Percentiles rank a stretch among this genome's conserved stretches.
Conservation (phyloP, 805 yeast genomes). For the Saccharomycodes ludwigii region DNA sequence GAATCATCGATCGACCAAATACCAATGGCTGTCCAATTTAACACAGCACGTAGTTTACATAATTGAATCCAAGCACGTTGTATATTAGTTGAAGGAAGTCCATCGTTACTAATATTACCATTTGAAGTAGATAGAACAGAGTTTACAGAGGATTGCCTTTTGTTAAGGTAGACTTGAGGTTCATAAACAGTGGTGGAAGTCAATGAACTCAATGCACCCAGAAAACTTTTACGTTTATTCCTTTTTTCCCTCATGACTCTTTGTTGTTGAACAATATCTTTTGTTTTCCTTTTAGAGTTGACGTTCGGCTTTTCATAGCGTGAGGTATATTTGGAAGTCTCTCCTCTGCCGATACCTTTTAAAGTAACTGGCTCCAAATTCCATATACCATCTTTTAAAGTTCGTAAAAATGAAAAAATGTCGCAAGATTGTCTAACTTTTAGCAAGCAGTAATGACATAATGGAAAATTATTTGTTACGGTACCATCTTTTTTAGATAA, state of each 20-base stretch:
- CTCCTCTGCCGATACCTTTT: slow-evolving; percentile 11
- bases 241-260: no score
- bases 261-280: not conserved
- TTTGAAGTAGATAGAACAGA: slow-evolving; percentile 8
- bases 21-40: slow-evolving; percentile 80
- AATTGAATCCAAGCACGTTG: slow-evolving; percentile 54
- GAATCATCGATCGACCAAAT: slow-evolving; percentile 47
- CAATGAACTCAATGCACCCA: slow-evolving; percentile 12
- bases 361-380: slow-evolving; percentile 33
- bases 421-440: slow-evolving; percentile 77
- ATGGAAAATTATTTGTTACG: slow-evolving; percentile 37
- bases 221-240: slow-evolving; percentile 17
- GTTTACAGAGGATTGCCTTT: no score
- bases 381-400: slow-evolving; percentile 49
- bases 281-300: no score
- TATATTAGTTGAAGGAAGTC: slow-evolving; percentile 23
- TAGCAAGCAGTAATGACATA: slow-evolving; percentile 72
- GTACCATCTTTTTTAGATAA: slow-evolving; percentile 24
- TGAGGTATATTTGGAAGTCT: slow-evolving; percentile 3
- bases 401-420: slow-evolving; percentile 62
- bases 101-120: slow-evolving; percentile 6
- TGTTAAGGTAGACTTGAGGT: slow-evolving; percentile 9
- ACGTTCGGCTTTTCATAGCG: not conserved
- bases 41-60: slow-evolving; percentile 50
- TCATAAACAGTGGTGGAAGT: slow-evolving; percentile 9